Evolutionary conservation across 1,139 yeast genomes (phyloP).

Genomic region (Candida buenavistaensis): DNA sequence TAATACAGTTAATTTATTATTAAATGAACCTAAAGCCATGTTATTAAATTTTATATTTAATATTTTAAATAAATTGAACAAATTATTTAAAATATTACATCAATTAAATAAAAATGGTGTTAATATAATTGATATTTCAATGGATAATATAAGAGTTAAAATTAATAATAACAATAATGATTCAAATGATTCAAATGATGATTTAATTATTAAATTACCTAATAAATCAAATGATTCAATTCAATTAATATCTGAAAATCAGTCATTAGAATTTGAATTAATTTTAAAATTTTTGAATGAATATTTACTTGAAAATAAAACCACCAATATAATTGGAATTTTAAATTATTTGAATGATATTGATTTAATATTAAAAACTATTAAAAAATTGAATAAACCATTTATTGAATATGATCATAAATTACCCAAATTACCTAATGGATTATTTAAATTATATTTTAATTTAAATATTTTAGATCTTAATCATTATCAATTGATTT

Average conservation of each 20-base stretch:
- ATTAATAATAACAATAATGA: conserved; percentile 23
- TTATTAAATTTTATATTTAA: conserved; percentile 30
- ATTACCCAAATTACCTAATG: conserved; percentile 34
- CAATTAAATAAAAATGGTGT: conserved; percentile 32
- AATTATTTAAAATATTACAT: conserved; percentile 33
- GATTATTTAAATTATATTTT: conserved; percentile 31
- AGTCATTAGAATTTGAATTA: conserved; percentile 10
- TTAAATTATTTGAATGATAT: conserved; percentile 33
- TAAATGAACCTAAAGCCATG: conserved; percentile 17
- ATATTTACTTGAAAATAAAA: conserved; percentile 10
- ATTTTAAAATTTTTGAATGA: conserved; percentile 15
- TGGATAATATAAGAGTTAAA: conserved; percentile 29
- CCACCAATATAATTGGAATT: conserved; percentile 28
- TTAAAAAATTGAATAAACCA: conserved; percentile 10
- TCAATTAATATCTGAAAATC: conserved; percentile 9
- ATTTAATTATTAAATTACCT: conserved; percentile 25
- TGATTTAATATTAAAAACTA: conserved; percentile 30
- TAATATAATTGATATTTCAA: conserved; percentile 28
- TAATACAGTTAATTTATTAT: conserved; percentile 27
- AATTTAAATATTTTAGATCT: conserved; percentile 35
- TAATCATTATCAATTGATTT: conserved; percentile 35
- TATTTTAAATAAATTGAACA: conserved; percentile 32
- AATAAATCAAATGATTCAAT: conserved; percentile 20
- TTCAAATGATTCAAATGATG: too few relatives aligned
- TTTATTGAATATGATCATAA: conserved; percentile 11